Evolutionary conservation across 495 filamentous ascomycete species (phyloP).

Genomic region (Cairneyella variabilis): DNA sequence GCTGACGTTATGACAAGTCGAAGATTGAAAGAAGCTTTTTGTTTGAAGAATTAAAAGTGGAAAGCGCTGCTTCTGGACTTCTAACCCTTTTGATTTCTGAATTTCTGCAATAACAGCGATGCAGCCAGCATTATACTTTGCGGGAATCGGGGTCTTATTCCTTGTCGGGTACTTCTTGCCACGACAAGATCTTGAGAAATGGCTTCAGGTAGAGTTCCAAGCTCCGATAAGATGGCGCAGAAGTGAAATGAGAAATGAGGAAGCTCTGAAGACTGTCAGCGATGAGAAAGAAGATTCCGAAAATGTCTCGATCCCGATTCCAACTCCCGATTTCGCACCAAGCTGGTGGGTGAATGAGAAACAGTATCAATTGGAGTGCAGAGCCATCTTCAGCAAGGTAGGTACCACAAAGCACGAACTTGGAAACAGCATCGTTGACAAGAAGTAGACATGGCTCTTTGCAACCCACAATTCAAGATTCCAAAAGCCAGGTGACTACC

Average conservation of each 20-base stretch:
- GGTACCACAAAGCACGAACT: too few species aligned
- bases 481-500: conserved; percentile 44
- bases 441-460: conserved; percentile 44
- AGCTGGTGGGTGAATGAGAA: conserved; percentile 20
- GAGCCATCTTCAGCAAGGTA: conserved; percentile 26
- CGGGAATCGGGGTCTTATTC: neutral
- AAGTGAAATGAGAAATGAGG: neutral
- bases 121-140: too few species aligned
- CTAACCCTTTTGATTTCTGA: too few species aligned
- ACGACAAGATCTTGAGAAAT: neutral
- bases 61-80: too few species aligned
- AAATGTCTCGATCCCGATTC: too few species aligned
- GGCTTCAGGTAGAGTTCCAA: neutral
- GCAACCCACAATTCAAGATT: conserved; percentile 44
- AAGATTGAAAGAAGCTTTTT: too few species aligned
- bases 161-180: neutral
- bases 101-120: too few species aligned
- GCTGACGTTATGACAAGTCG: too few species aligned
- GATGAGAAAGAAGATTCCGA: neutral
- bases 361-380: conserved; percentile 17
- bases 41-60: too few species aligned
- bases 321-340: neutral
- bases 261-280: neutral
- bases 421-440: too few species aligned
- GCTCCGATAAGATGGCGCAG: neutral